Base-by-base conservation (phyloP, 2,329 filamentous ascomycete genomes). In the Aspergillus fumigatus region DNA sequence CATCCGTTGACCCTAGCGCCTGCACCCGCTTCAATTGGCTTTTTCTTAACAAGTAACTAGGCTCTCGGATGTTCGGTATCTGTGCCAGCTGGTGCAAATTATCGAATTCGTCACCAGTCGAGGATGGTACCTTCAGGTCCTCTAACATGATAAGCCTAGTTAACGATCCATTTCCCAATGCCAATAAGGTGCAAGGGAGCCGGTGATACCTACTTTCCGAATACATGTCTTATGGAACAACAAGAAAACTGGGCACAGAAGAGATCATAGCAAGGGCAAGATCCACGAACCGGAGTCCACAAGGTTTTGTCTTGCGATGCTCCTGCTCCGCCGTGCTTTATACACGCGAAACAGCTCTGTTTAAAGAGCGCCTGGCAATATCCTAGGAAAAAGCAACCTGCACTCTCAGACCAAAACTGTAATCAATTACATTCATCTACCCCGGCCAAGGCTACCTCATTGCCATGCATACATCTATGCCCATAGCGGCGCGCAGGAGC, bases 1-100 rank as follows among this genome's bases (percentile, higher is more conserved):
- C 57, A 51, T 61, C 63, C 60, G 60, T 60, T 4, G 65, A 64
- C 56, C 66, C 66, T 19, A 56, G 59, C 35, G 59, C 55, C 27
- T 59, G 51, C 23, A 32, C 58, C 58, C 64, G 66, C 54, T 23
- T 51, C n/a, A 26, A 25, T 55, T 25, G 23, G 29, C 9, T 5
- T 19, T 25, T 43, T n/a, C 29, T 11, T 5, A n/a, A 9, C 17
- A 21, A 10, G 43, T 7, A 23, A 47, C 21, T 23, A 26, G 23
- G 4, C 6, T 47, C 23, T 11, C 10, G 19, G 43, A 25, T 14
- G 9, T 47, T 25, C 5, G 32, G 32, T 38, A 38, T 38, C 7
- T 4, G 21, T 47, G 26, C 43, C 43, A 25, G 21, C 6, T 47
- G 23, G 7, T 23, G 43, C 21, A 14, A 23, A 47, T 47, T 11